These are phyloP conservation scores for Urochloa ruziziensis DNA, from an alignment of 176 grass and related monocot species.

Conservation along the genomic window DNA sequence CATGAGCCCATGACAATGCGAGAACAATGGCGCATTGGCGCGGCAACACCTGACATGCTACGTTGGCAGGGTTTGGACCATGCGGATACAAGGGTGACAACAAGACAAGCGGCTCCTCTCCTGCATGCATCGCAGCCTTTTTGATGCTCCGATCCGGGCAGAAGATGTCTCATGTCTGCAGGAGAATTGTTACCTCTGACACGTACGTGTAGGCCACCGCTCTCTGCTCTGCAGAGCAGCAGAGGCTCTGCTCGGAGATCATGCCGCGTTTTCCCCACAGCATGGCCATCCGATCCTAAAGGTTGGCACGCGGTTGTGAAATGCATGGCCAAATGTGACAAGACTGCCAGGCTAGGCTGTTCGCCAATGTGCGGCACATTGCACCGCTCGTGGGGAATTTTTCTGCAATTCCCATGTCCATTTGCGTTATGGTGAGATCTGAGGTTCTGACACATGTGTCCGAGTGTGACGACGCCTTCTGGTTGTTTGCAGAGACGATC, in stretches of 20 bases:
- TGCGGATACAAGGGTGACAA: slow-evolving; percentile 14
- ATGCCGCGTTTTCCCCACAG: not conserved
- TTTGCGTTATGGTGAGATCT: not conserved
- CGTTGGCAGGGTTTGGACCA: slow-evolving; percentile 19
- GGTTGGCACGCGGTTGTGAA: not conserved
- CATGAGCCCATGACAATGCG: not conserved
- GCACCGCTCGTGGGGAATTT: not conserved
- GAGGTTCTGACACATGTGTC: not conserved
- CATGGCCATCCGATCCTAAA: not conserved
- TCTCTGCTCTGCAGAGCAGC: not conserved
- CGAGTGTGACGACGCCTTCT: not conserved
- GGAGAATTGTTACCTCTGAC: not conserved
- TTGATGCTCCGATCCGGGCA: not conserved
- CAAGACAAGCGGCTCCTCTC: too few species aligned
- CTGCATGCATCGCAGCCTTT: not conserved
- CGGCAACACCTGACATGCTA: slow-evolving; percentile 3
- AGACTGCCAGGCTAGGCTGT: not conserved
- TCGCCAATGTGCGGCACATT: not conserved
- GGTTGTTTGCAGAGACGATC: not conserved
- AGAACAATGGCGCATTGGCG: not conserved
- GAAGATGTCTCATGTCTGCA: not conserved
- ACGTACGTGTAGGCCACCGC: not conserved
- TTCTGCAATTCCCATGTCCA: not conserved
- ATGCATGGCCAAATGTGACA: not conserved
- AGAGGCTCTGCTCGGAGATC: not conserved